Conservation (phyloP, 1,284 basidiomycete genomes). For the Chiua sp. region DNA sequence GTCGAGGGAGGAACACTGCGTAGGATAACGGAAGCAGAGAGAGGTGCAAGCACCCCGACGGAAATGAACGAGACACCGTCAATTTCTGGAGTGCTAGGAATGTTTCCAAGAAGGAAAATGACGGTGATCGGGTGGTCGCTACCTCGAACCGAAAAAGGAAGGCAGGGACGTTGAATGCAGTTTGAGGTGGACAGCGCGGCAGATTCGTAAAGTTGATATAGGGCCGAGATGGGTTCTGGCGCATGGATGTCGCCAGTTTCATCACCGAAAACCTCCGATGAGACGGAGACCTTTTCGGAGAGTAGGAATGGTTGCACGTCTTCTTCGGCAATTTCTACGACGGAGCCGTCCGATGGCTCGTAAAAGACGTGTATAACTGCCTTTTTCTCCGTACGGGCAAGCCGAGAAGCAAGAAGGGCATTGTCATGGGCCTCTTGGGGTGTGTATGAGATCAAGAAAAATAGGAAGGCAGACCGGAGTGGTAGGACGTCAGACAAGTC, state of each 20-base stretch:
- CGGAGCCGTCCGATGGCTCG: slow-evolving; percentile 37
- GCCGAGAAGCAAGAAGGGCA: slow-evolving; percentile 70
- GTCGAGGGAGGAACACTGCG: slow-evolving; percentile 67
- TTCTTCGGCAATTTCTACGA: slow-evolving; percentile 63
- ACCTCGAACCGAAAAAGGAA: slow-evolving; percentile 53
- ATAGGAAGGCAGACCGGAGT: slow-evolving; percentile 61
- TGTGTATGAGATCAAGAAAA: slow-evolving; percentile 66
- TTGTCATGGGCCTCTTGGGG: slow-evolving; percentile 76
- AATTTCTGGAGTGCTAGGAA: slow-evolving; percentile 48
- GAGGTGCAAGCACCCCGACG: slow-evolving; percentile 78
- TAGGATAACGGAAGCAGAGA: slow-evolving; percentile 70
- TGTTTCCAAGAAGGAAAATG: slow-evolving; percentile 73
- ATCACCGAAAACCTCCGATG: slow-evolving; percentile 33
- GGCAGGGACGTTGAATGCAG: slow-evolving; percentile 65
- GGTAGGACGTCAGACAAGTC: slow-evolving; percentile 65
- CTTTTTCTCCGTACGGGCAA: slow-evolving; percentile 63
- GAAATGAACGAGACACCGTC: slow-evolving; percentile 72
- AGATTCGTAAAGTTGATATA: slow-evolving; percentile 65
- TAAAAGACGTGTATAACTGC: slow-evolving; percentile 87
- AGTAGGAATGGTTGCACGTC: slow-evolving; percentile 63
- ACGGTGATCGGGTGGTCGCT: slow-evolving; percentile 64
- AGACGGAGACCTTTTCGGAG: slow-evolving; percentile 41
- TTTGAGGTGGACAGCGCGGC: slow-evolving; percentile 68
- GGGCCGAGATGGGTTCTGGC: slow-evolving; percentile 17
- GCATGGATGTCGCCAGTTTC: slow-evolving; percentile 17